A percentile compares a stretch with the other conserved stretches of the same genome.
Conservation (phyloP, 192 early-diverging fungal genomes). For the Rhizophlyctis rosea region DNA sequence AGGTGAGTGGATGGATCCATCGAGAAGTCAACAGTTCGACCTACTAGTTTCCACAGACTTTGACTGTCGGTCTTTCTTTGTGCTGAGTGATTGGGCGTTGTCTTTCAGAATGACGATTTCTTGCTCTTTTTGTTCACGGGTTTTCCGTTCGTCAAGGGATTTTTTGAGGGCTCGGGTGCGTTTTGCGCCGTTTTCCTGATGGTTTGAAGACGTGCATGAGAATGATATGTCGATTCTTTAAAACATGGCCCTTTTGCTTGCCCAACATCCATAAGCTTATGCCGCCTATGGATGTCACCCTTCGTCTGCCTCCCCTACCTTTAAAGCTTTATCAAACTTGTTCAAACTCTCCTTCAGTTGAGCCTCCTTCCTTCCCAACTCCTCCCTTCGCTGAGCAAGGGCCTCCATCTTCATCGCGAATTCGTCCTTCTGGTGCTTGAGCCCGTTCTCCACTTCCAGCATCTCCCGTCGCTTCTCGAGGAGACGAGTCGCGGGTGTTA, state of each 20-base stretch:
- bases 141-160: conserved; percentile 54
- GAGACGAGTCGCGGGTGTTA: conserved; percentile 57
- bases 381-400: conserved; percentile 54
- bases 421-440: conserved; percentile 59
- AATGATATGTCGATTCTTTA: too few relatives aligned
- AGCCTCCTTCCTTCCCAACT: conserved; percentile 53
- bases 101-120: conserved; percentile 48
- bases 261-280: too few relatives aligned
- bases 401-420: conserved; percentile 64
- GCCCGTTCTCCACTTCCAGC: conserved; percentile 62
- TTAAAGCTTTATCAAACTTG: conserved; percentile 67
- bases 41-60: conserved; percentile 50
- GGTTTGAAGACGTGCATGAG: too few relatives aligned
- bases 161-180: conserved; percentile 59
- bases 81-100: conserved; percentile 18
- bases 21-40: too few relatives aligned
- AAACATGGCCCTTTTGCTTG: too few relatives aligned
- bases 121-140: conserved; percentile 50
- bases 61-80: conserved; percentile 38
- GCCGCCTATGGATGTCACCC: too few relatives aligned
- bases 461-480: conserved; percentile 62
- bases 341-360: conserved; percentile 52
- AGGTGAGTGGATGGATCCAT: too few relatives aligned
- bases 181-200: conserved; percentile 68
- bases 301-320: too few relatives aligned